Evolutionary conservation across 2,329 filamentous ascomycete species (phyloP).

Genomic region (Pseudopithomyces chartarum): DNA sequence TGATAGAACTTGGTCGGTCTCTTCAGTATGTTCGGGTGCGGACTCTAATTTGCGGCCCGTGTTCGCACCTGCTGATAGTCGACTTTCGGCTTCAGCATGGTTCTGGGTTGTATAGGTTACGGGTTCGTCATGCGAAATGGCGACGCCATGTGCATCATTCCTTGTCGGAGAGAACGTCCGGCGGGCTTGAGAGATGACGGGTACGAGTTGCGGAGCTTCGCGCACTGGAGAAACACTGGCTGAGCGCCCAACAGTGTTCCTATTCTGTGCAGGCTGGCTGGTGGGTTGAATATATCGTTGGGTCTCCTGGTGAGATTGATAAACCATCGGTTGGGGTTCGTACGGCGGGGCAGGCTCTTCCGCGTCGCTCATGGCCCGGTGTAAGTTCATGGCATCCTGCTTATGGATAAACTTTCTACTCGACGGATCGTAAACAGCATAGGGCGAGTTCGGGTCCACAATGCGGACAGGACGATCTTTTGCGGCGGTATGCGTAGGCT

Average conservation of each 20-base stretch:
- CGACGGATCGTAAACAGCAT: slow-evolving; percentile 44
- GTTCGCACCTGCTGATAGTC: slow-evolving; percentile 29
- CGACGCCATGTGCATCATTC: background rate
- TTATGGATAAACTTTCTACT: slow-evolving; percentile 45
- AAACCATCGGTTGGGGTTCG: slow-evolving; percentile 24
- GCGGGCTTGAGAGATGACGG: background rate
- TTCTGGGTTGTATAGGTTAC: slow-evolving; percentile 46
- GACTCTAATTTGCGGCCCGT: slow-evolving; percentile 22
- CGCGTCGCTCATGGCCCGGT: slow-evolving; percentile 35
- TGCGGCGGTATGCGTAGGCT: slow-evolving; percentile 8
- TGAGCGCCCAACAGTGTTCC: background rate
- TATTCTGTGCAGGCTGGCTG: slow-evolving; percentile 1
- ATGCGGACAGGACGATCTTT: slow-evolving; percentile 20
- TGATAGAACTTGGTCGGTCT: slow-evolving; percentile 13
- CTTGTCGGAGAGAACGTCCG: background rate
- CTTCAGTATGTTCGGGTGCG: slow-evolving; percentile 12
- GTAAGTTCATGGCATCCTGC: slow-evolving; percentile 41
- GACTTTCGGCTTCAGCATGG: slow-evolving; percentile 49
- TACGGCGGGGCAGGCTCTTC: slow-evolving; percentile 28
- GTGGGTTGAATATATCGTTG: background rate
- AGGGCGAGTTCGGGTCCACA: slow-evolving; percentile 44
- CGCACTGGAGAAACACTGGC: slow-evolving; percentile 10
- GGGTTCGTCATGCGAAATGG: background rate
- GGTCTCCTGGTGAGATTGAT: slow-evolving; percentile 9
- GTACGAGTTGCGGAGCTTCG: slow-evolving; percentile 11